Percentiles rank a stretch among this genome's conserved stretches.
Conservation (phyloP, 352 stramenopile genomes). For the Phytophthora multivora region DNA sequence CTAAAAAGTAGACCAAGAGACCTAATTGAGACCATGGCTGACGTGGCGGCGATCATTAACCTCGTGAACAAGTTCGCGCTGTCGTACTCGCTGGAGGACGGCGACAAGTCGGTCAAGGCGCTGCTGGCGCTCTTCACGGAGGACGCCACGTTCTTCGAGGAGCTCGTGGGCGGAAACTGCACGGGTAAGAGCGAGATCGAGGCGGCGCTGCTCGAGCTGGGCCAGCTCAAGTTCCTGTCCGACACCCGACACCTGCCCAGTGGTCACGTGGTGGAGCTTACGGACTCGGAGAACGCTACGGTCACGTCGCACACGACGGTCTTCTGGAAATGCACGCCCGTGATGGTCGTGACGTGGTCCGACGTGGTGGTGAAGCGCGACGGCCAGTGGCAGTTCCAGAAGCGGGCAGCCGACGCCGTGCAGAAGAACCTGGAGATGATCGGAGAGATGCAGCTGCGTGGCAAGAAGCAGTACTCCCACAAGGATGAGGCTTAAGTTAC, state of each 20-base stretch:
- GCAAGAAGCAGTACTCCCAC: slow-evolving; percentile 88
- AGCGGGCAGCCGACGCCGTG: slow-evolving; percentile 70
- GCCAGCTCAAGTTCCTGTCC: slow-evolving; percentile 77
- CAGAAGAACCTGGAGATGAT: slow-evolving; percentile 92
- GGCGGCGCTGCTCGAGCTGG: slow-evolving; percentile 67
- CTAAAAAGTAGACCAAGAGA: slow-evolving; percentile 8
- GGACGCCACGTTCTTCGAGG: slow-evolving; percentile 75
- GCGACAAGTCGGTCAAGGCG: slow-evolving; percentile 68
- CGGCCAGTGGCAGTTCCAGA: slow-evolving; percentile 78
- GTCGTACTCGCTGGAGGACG: slow-evolving; percentile 79
- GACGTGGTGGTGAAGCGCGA: slow-evolving; percentile 78
- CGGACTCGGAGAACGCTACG: slow-evolving; percentile 52
- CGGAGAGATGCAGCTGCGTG: slow-evolving; percentile 86
- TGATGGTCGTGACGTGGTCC: slow-evolving; percentile 85
- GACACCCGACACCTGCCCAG: slow-evolving; percentile 84
- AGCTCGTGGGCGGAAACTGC: slow-evolving; percentile 73
- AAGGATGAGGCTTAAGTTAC: slow-evolving; percentile 52
- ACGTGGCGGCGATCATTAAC: slow-evolving; percentile 81
- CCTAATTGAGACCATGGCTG: slow-evolving; percentile 51
- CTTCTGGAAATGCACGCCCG: slow-evolving; percentile 87
- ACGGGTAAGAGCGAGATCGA: slow-evolving; percentile 74
- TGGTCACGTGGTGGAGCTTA: slow-evolving; percentile 77
- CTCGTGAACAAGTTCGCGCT: slow-evolving; percentile 85
- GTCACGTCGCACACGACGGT: slow-evolving; percentile 73
- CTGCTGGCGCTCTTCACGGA: slow-evolving; percentile 74